Evolutionary conservation across 2,329 filamentous ascomycete genomes (phyloP).

Genomic region (Botryosphaeria dothidea): DNA sequence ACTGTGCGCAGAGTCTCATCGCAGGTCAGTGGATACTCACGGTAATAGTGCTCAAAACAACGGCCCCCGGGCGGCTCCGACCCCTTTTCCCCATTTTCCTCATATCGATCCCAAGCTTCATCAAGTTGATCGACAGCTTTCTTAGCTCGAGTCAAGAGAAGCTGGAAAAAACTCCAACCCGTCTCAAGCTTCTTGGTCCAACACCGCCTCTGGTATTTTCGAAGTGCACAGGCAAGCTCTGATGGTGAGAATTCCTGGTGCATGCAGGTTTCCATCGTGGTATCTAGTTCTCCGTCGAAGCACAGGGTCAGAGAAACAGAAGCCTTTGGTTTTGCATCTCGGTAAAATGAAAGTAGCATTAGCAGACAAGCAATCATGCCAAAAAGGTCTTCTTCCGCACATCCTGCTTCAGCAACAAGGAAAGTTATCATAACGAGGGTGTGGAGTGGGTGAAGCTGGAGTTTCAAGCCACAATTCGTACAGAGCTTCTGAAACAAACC

Average conservation of each 20-base stretch:
- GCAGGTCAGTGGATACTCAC: not conserved
- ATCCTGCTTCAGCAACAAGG: not conserved
- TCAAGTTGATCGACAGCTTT: too few species aligned
- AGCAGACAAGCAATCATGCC: not conserved
- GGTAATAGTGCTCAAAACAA: too few species aligned
- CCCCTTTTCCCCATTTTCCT: too few species aligned
- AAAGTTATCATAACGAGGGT: not conserved
- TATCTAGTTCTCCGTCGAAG: not conserved
- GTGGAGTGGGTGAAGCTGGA: not conserved
- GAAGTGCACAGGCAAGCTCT: not conserved
- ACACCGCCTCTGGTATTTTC: not conserved
- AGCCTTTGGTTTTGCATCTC: not conserved
- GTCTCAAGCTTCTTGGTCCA: not conserved
- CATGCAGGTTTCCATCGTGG: not conserved
- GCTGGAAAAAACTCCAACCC: not conserved
- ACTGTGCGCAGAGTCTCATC: not conserved
- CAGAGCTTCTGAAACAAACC: not conserved
- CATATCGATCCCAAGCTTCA: not conserved
- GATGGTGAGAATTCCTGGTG: not conserved
- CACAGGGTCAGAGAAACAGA: not conserved
- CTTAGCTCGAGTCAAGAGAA: not conserved
- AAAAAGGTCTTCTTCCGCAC: not conserved
- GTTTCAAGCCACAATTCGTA: not conserved
- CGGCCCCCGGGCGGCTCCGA: too few species aligned
- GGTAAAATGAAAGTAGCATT: not conserved